Conservation (phyloP, 768 basidiomycete species). For the Calocera viscosa region DNA sequence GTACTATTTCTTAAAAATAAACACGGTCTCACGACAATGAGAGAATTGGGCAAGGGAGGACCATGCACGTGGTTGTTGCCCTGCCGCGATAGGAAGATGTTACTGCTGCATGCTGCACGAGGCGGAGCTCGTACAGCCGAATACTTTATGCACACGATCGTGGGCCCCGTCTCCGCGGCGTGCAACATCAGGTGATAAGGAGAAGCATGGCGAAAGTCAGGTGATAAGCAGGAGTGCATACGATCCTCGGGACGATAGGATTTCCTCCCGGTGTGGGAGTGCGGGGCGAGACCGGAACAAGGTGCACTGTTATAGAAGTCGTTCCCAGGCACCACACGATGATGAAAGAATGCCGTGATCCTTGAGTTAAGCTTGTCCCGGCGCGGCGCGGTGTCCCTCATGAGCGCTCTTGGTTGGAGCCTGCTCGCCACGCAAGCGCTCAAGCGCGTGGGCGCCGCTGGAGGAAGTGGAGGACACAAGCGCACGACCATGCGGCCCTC, state of each 20-base stretch:
- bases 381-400: too few relatives aligned
- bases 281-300: not conserved
- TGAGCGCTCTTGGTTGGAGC: too few relatives aligned
- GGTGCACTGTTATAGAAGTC: too few relatives aligned
- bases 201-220: not conserved
- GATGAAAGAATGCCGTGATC: too few relatives aligned
- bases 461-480: not conserved
- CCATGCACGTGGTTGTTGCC: not conserved
- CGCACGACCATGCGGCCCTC: not conserved
- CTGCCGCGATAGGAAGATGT: not conserved
- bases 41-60: not conserved
- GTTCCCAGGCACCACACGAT: too few relatives aligned
- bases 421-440: too few relatives aligned
- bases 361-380: too few relatives aligned
- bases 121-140: not conserved
- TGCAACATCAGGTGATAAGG: not conserved
- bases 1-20: not conserved
- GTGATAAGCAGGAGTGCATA: not conserved
- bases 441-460: not conserved
- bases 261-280: not conserved
- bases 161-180: not conserved
- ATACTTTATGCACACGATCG: not conserved
- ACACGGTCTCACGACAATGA: not conserved
- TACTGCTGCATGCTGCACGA: not conserved
- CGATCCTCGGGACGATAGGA: not conserved